phyloP scores from a whole-genome alignment of 2,329 filamentous ascomycete species.

The Ophiocordyceps australis region DNA sequence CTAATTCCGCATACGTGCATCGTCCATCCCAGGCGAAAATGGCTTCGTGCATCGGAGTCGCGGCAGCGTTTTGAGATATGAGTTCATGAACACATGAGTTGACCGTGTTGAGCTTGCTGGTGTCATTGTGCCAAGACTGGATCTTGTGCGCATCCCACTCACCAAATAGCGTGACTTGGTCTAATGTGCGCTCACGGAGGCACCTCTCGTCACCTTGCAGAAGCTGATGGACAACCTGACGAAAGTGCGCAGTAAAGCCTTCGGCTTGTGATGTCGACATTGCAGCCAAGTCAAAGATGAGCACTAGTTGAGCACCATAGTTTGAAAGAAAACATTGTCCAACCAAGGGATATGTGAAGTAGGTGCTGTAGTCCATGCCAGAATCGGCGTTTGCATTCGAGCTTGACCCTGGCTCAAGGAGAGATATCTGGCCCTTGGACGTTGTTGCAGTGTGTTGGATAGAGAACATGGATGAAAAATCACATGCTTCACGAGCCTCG shows the following conservation, averaged over 20 bases:
- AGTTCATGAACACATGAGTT: slow-evolving; percentile 10
- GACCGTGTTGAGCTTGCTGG: background rate
- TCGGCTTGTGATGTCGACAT: background rate
- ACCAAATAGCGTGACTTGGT: background rate
- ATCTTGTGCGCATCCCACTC: background rate
- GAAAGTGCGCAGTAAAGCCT: background rate
- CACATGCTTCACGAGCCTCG: slow-evolving; percentile 5
- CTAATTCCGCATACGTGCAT: slow-evolving; percentile 2
- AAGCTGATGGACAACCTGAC: background rate
- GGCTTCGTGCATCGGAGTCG: slow-evolving; percentile 2
- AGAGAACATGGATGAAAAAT: slow-evolving; percentile 9
- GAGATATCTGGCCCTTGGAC: background rate
- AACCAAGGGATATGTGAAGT: background rate
- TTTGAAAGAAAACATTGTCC: background rate
- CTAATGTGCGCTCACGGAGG: background rate
- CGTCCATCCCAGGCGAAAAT: slow-evolving; percentile 3
- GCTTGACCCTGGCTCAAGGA: background rate
- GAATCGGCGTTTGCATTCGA: background rate
- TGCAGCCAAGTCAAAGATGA: background rate
- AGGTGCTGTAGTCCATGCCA: background rate
- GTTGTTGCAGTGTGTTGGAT: slow-evolving; percentile 4
- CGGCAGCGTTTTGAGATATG: slow-evolving; percentile 2
- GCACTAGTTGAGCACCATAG: background rate
- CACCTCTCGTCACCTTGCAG: background rate
- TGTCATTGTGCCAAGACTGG: background rate